These are phyloP conservation scores for Arthrocladium fulminans DNA, from an alignment of 2,329 filamentous ascomycete species.

Conservation along the genomic window DNA sequence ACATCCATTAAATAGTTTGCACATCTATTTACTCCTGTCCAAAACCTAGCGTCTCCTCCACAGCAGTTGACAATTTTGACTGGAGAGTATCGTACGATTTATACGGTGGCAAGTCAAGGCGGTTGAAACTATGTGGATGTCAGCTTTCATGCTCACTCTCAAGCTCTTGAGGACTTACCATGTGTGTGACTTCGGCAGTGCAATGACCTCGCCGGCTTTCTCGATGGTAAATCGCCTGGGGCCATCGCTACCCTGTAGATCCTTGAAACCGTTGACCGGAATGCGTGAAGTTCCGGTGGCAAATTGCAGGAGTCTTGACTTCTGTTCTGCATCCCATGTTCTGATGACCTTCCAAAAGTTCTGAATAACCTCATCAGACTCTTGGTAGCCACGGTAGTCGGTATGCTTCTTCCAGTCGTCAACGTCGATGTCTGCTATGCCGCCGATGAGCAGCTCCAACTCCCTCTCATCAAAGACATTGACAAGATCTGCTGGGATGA, in stretches of 20 bases:
- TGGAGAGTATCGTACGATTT: constrained; percentile 79
- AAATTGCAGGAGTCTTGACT: constrained; percentile 90
- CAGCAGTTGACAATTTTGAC: constrained; percentile 86
- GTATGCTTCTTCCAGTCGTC: constrained; percentile 99
- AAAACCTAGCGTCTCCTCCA: constrained; percentile 98
- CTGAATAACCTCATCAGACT: constrained; percentile 92
- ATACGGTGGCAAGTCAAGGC: constrained; percentile 87
- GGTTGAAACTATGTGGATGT: constrained; percentile 59
- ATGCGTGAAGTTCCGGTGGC: constrained; percentile 96
- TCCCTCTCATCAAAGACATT: constrained; percentile 99
- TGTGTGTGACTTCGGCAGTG: constrained; percentile 93
- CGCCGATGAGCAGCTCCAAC: constrained; percentile 88
- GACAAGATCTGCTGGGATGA: constrained; percentile 91
- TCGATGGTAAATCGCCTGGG: constrained; percentile 95
- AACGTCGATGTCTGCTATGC: constrained; percentile 99
- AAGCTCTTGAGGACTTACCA: constrained; percentile 57
- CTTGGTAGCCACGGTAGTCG: constrained; percentile 96
- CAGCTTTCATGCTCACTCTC: background rate
- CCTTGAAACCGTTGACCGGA: constrained; percentile 98
- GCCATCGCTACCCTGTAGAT: constrained; percentile 92
- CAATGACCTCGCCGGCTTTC: constrained; percentile 83
- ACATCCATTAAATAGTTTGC: background rate
- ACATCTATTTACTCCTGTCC: constrained; percentile 69
- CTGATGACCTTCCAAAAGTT: constrained; percentile 97
- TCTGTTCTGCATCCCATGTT: constrained; percentile 96